Conservation (phyloP, 805 yeast genomes). For the Saturnispora galanensis region DNA sequence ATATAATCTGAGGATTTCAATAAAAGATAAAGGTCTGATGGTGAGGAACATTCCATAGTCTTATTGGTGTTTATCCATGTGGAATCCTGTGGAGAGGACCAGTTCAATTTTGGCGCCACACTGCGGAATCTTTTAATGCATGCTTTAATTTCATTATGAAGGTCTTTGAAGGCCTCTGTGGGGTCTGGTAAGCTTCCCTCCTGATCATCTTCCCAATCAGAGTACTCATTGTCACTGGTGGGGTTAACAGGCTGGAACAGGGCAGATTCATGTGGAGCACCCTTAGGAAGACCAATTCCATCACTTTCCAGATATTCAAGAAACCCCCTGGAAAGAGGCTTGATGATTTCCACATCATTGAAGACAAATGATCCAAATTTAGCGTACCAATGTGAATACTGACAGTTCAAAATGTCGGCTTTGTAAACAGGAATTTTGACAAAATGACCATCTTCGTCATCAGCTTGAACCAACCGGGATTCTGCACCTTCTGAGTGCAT, state of each 20-base stretch:
- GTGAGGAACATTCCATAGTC: constrained; percentile 58
- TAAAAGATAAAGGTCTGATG: constrained; percentile 69
- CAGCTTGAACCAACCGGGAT: too few relatives aligned
- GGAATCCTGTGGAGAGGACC: constrained; percentile 97
- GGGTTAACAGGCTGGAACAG: constrained; percentile 26
- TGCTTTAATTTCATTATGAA: constrained; percentile 44
- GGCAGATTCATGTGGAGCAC: constrained; percentile 26
- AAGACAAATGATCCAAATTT: constrained; percentile 34
- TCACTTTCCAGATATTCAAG: constrained; percentile 54
- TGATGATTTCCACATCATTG: constrained; percentile 44
- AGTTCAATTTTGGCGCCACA: constrained; percentile 83
- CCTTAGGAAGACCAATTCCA: constrained; percentile 55
- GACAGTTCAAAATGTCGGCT: constrained; percentile 40
- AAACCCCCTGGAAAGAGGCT: constrained; percentile 48
- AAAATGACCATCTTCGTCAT: constrained; percentile 14
- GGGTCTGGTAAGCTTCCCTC: constrained; percentile 32
- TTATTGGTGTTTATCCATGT: constrained; percentile 82
- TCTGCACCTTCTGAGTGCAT: too few relatives aligned
- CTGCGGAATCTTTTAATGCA: constrained; percentile 42
- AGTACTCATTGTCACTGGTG: constrained; percentile 54
- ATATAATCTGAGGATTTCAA: constrained; percentile 83
- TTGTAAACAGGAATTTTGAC: constrained; percentile 22
- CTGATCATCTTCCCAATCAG: constrained; percentile 59
- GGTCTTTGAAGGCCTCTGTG: constrained; percentile 40
- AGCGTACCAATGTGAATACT: constrained; percentile 52